Percentiles rank a stretch among this genome's conserved stretches.
Conservation (phyloP, 164 flowering plant species). For the Pachysandra terminalis region DNA sequence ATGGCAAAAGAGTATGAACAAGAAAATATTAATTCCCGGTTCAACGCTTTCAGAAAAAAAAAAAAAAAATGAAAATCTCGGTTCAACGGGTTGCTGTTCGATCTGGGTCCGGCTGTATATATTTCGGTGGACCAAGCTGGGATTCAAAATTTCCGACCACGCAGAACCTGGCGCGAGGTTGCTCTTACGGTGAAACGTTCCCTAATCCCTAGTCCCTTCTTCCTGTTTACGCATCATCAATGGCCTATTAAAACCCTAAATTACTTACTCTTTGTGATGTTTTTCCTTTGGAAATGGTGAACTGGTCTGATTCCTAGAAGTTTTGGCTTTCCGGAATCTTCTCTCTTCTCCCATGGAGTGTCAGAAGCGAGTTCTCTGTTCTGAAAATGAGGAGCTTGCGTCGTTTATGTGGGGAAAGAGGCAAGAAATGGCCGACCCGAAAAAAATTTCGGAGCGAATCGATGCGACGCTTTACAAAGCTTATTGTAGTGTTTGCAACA, state of each 20-base stretch:
- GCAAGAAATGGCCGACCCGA: conserved; percentile 57
- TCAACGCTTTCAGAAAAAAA: too few species aligned
- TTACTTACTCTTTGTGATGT: not conserved
- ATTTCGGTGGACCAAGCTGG: too few species aligned
- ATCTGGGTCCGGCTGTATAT: too few species aligned
- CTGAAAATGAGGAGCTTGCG: conserved; percentile 63
- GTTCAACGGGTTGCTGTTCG: too few species aligned
- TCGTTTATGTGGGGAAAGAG: conserved; percentile 46
- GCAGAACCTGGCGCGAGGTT: too few species aligned
- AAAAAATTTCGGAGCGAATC: conserved; percentile 47
- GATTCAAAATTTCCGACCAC: too few species aligned
- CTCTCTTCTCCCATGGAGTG: conserved; percentile 29
- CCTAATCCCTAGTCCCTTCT: not conserved
- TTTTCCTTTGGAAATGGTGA: not conserved
- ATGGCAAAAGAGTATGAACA: too few species aligned
- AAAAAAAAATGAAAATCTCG: too few species aligned
- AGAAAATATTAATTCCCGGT: too few species aligned
- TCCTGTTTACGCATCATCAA: not conserved
- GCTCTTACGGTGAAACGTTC: too few species aligned
- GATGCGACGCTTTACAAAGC: conserved; percentile 55
- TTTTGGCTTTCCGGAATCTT: not conserved
- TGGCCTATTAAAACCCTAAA: not conserved
- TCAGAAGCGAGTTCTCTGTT: conserved; percentile 36
- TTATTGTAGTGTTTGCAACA: conserved; percentile 46
- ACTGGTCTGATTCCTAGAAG: not conserved